Percentiles rank a stretch among this genome's conserved stretches.
These are phyloP conservation scores for Candida namnaoensis DNA, from an alignment of 805 yeast genomes.

Conservation along the genomic window DNA sequence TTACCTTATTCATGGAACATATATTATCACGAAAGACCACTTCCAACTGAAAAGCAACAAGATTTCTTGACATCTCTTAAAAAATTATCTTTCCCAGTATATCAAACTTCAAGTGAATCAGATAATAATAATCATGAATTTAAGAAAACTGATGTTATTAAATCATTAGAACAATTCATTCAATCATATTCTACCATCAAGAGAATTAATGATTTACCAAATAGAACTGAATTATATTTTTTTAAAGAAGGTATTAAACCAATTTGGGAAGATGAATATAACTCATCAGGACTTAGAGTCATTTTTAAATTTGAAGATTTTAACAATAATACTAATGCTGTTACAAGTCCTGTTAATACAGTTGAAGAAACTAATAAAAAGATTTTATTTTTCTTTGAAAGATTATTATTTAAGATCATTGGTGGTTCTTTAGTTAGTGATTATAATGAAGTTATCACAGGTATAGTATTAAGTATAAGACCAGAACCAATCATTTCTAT, in stretches of 20 bases:
- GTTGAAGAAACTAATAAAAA: conserved; percentile 3
- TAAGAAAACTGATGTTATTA: conserved; percentile 18
- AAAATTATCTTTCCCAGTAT: not conserved
- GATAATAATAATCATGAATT: not conserved
- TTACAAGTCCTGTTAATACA: conserved; percentile 1
- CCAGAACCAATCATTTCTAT: not conserved
- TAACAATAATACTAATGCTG: not conserved
- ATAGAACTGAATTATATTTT: conserved; percentile 45
- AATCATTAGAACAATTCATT: conserved; percentile 48
- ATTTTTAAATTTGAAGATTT: conserved; percentile 36
- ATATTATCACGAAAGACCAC: not conserved
- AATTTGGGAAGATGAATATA: conserved; percentile 60
- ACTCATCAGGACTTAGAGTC: conserved; percentile 58
- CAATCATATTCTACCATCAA: conserved; percentile 29
- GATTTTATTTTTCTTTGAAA: conserved; percentile 42
- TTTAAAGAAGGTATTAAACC: conserved; percentile 56
- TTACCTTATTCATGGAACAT: not conserved
- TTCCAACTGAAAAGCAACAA: not conserved
- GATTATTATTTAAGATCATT: conserved; percentile 40
- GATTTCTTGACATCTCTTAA: not conserved
- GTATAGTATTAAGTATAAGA: conserved; percentile 50
- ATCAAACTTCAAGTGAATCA: too few relatives aligned
- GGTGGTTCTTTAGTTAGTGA: conserved; percentile 41
- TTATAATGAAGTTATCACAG: conserved; percentile 42
- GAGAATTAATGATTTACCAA: conserved; percentile 27